phyloP scores from a whole-genome alignment of 768 basidiomycete species.

The Podaxis mareebaensis region DNA sequence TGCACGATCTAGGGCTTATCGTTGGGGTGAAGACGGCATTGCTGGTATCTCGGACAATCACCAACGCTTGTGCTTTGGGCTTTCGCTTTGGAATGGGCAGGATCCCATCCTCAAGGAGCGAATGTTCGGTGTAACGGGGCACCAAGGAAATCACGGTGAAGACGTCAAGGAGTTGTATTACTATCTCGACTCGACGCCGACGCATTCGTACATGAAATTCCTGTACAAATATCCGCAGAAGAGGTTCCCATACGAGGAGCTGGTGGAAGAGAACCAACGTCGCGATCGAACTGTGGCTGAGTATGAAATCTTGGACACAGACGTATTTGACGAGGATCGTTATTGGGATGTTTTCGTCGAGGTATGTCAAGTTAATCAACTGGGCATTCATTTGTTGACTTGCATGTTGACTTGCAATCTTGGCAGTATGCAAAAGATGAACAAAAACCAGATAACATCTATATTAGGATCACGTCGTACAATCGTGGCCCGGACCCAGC shows the following conservation, averaged over 20 bases:
- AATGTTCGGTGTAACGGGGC: conserved; percentile 93
- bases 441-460: conserved; percentile 83
- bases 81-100: conserved; percentile 93
- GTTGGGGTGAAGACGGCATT: conserved; percentile 99
- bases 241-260: conserved; percentile 90
- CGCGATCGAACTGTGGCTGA: conserved; percentile 85
- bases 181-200: conserved; percentile 97
- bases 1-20: conserved; percentile 89
- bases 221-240: conserved; percentile 98
- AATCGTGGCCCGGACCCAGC: conserved; percentile 96
- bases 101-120: conserved; percentile 97
- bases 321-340: conserved; percentile 85
- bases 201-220: conserved; percentile 99
- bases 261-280: conserved; percentile 82
- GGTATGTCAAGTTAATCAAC: conserved; percentile 46
- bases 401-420: neutral
- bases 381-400: neutral
- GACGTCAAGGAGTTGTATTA: conserved; percentile 99
- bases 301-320: conserved; percentile 93
- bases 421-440: conserved; percentile 95
- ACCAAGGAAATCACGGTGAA: conserved; percentile 98
- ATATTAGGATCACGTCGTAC: conserved; percentile 93
- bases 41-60: conserved; percentile 98
- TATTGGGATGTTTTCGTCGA: conserved; percentile 99
- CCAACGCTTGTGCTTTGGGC: conserved; percentile 86